phyloP scores from a whole-genome alignment of 495 filamentous ascomycete genomes.

The Staphylotrichum longicolle region DNA sequence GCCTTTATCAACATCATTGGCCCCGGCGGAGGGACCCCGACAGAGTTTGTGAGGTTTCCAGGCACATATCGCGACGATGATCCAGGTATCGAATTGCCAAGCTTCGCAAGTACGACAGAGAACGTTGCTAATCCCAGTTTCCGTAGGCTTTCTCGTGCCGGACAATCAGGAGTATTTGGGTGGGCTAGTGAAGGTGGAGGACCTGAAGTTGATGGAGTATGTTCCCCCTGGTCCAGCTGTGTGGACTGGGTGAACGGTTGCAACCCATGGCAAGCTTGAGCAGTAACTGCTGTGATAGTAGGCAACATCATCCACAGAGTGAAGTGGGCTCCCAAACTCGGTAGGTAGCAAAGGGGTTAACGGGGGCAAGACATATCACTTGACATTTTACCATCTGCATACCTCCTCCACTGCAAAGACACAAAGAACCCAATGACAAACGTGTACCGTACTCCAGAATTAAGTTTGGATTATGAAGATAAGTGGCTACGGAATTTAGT shows the following conservation, averaged over 20 bases:
- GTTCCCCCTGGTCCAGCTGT: constrained; percentile 22
- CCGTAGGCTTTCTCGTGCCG: constrained; percentile 13
- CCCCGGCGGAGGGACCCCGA: constrained; percentile 14
- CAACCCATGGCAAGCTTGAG: no score
- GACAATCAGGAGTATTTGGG: constrained; percentile 7
- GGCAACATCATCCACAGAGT: no score
- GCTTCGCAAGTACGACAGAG: background rate
- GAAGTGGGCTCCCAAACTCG: no score
- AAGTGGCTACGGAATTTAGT: no score
- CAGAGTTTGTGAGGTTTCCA: constrained; percentile 21
- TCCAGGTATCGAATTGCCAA: constrained; percentile 16
- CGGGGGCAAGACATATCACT: no score
- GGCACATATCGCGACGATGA: constrained; percentile 22
- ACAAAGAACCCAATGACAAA: no score
- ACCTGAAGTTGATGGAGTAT: constrained; percentile 23
- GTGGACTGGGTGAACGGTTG: constrained; percentile 20
- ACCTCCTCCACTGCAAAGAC: no score
- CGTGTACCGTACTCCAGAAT: no score
- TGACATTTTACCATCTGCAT: no score
- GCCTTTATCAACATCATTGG: constrained; percentile 24
- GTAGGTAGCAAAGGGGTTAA: no score
- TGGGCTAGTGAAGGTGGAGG: constrained; percentile 10
- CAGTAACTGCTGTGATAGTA: no score
- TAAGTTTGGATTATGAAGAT: no score
- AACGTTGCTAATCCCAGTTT: background rate